phyloP scores from a whole-genome alignment of 1,284 basidiomycete genomes.

The Grifola frondosa region DNA sequence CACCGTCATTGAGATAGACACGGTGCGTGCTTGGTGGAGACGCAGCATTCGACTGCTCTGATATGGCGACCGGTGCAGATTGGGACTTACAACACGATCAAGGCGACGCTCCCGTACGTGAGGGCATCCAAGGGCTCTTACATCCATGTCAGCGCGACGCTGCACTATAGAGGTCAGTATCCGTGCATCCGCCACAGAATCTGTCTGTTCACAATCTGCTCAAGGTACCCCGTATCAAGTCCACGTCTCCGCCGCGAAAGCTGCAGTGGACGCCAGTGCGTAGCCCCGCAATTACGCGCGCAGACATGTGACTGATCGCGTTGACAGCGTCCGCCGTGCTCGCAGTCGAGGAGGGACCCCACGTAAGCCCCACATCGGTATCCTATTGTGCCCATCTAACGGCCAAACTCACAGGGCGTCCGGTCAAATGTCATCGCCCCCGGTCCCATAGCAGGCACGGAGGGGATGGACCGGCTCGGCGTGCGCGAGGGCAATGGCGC shows the following conservation, averaged over 20 bases:
- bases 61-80: constrained; percentile 45
- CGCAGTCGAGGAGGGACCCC: constrained; percentile 92
- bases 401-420: constrained; percentile 55
- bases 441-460: constrained; percentile 83
- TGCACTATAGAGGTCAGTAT: constrained; percentile 79
- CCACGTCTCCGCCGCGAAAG: constrained; percentile 94
- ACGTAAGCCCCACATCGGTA: constrained; percentile 31
- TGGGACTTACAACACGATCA: constrained; percentile 93
- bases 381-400: neutral
- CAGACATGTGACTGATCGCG: constrained; percentile 4
- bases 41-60: neutral
- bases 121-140: constrained; percentile 78
- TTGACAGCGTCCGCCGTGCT: constrained; percentile 54
- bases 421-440: constrained; percentile 92
- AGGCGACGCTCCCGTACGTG: constrained; percentile 80
- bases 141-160: constrained; percentile 88
- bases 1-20: constrained; percentile 94
- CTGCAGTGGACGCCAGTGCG: constrained; percentile 79
- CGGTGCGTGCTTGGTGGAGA: too few species aligned
- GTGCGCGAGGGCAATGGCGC: constrained; percentile 35
- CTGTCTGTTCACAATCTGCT: constrained; percentile 1
- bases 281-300: constrained; percentile 2
- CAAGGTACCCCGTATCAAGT: constrained; percentile 85
- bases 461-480: constrained; percentile 77
- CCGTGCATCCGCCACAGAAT: neutral